These are phyloP conservation scores for Colletotrichum aenigma DNA, from an alignment of 2,329 filamentous ascomycete species.

Conservation along the genomic window DNA sequence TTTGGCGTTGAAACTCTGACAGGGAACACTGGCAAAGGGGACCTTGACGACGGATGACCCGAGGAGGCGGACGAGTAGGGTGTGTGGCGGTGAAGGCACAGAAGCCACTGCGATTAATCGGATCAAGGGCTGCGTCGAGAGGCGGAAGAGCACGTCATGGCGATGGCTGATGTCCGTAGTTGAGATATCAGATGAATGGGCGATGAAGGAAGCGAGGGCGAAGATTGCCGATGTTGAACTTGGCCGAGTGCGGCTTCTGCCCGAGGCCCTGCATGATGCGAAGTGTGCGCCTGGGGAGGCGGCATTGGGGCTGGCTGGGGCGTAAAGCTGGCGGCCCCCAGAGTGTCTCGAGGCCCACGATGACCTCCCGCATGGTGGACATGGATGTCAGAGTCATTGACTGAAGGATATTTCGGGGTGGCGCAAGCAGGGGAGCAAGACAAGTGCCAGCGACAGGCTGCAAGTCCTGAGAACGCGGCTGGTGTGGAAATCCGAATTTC, in stretches of 20 bases:
- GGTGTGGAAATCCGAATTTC: neutral
- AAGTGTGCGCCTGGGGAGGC: neutral
- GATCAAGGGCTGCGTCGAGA: neutral
- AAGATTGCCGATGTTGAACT: neutral
- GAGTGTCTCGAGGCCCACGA: neutral
- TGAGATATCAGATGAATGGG: neutral
- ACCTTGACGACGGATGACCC: constrained; percentile 13
- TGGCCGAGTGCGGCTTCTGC: neutral
- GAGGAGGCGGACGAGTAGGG: neutral
- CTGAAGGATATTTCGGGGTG: neutral
- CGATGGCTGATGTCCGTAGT: neutral
- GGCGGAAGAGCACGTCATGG: neutral
- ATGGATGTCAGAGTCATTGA: neutral
- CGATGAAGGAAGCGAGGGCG: neutral
- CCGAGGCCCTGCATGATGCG: neutral
- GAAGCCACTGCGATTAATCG: neutral
- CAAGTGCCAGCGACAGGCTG: neutral
- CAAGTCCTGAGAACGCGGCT: neutral
- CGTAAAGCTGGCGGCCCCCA: neutral
- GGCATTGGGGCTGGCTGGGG: neutral
- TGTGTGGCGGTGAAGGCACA: neutral
- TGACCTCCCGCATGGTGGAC: neutral
- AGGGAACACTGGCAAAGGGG: neutral
- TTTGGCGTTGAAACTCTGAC: constrained; percentile 18
- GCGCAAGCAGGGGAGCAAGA: neutral